phyloP scores from a whole-genome alignment of 139 green algal species.

The Tetratostichococcus sp. region DNA sequence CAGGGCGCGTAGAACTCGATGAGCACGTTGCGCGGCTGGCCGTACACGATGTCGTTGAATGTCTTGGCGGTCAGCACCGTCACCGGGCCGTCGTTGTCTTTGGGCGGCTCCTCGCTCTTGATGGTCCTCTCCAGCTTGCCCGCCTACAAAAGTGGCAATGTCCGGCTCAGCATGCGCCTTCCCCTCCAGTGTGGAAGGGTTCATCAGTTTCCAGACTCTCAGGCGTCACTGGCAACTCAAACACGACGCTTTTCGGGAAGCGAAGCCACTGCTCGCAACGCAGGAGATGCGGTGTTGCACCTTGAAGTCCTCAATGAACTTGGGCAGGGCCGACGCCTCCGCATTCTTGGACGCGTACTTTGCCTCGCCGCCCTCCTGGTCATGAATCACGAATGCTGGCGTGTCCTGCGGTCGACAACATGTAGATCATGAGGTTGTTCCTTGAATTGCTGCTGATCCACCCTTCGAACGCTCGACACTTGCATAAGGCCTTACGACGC shows the following conservation, averaged over 20 bases:
- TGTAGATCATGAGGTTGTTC: too few species aligned
- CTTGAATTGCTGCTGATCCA: too few species aligned
- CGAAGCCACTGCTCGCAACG: too few species aligned
- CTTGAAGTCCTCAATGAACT: constrained; percentile 41
- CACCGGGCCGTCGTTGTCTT: constrained; percentile 36
- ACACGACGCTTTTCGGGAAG: too few species aligned
- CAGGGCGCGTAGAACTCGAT: constrained; percentile 68
- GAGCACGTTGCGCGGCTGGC: constrained; percentile 42
- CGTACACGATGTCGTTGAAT: constrained; percentile 50
- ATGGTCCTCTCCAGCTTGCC: constrained; percentile 31
- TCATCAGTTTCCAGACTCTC: too few species aligned
- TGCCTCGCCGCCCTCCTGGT: constrained; percentile 9
- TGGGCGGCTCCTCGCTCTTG: constrained; percentile 40
- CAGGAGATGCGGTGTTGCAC: too few species aligned
- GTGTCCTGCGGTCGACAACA: background rate
- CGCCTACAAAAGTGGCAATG: constrained; percentile 3
- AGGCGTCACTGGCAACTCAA: too few species aligned
- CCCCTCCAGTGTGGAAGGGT: too few species aligned
- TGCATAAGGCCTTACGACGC: too few species aligned
- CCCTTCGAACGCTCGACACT: too few species aligned
- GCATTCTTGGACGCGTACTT: constrained; percentile 31
- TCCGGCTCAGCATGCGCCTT: too few species aligned
- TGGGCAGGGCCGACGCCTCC: constrained; percentile 17
- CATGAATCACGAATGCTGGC: constrained; percentile 27
- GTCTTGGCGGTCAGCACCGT: constrained; percentile 30